phyloP scores from a whole-genome alignment of 2,329 filamentous ascomycete species.

The Pezizomycotina sp. region DNA sequence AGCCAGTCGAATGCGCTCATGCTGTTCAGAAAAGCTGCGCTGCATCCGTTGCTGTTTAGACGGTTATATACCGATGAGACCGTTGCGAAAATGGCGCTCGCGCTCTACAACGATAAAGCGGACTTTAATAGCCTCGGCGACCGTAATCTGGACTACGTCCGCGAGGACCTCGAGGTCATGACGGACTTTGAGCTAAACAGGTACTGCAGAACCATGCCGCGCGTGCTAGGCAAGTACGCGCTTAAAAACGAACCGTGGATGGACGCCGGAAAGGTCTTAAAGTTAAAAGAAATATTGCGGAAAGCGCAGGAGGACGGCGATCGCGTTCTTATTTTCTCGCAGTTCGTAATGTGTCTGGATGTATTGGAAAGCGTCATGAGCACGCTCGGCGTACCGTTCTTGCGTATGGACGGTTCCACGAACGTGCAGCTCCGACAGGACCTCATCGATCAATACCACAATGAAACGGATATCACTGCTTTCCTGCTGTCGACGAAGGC shows the following conservation, averaged over 20 bases:
- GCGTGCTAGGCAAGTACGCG: constrained; percentile 39
- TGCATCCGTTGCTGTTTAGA: constrained; percentile 78
- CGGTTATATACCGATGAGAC: constrained; percentile 59
- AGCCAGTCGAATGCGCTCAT: constrained; percentile 57
- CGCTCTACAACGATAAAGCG: constrained; percentile 53
- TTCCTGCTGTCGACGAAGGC: constrained; percentile 89
- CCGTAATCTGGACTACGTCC: constrained; percentile 36
- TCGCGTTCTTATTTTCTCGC: constrained; percentile 76
- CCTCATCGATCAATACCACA: constrained; percentile 73
- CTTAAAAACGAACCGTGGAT: constrained; percentile 48
- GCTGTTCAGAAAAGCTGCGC: constrained; percentile 78
- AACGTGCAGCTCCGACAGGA: constrained; percentile 68
- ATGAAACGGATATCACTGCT: constrained; percentile 59
- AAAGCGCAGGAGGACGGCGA: constrained; percentile 66
- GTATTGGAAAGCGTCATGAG: constrained; percentile 72
- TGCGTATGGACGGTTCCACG: constrained; percentile 73
- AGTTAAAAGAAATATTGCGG: constrained; percentile 57
- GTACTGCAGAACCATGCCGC: constrained; percentile 38
- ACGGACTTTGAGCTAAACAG: constrained; percentile 47
- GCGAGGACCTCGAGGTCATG: constrained; percentile 38
- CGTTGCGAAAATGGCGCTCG: constrained; percentile 59
- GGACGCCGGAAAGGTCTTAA: constrained; percentile 69
- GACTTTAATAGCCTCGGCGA: constrained; percentile 28
- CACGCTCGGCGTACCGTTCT: constrained; percentile 54
- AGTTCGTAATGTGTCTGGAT: constrained; percentile 82